A percentile compares a stretch with the other conserved stretches of the same genome.
Conservation (phyloP, 768 basidiomycete genomes). For the Tricholomella constricta region DNA sequence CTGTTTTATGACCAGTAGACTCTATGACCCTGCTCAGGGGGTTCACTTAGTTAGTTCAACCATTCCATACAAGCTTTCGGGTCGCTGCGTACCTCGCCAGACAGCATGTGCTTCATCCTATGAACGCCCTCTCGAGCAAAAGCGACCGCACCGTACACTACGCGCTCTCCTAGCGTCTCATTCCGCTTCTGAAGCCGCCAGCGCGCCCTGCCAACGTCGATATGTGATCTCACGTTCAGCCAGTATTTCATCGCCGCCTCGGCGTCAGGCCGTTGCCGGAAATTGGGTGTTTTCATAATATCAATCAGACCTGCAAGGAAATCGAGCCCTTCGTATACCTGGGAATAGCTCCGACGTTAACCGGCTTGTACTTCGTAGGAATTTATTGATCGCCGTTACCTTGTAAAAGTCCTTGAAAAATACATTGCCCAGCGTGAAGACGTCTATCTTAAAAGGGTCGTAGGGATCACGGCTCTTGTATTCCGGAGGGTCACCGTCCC, state of each 20-base stretch:
- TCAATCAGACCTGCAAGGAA: slow-evolving; percentile 26
- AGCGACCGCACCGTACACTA: too few species aligned
- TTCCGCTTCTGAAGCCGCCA: slow-evolving; percentile 9
- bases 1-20: not conserved
- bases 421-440: too few species aligned
- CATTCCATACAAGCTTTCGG: not conserved
- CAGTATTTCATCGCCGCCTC: slow-evolving; percentile 24
- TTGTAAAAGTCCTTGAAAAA: slow-evolving; percentile 17
- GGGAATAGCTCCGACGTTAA: too few species aligned
- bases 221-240: slow-evolving; percentile 11
- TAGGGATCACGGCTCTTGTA: not conserved
- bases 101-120: too few species aligned
- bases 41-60: too few species aligned
- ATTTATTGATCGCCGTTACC: slow-evolving; percentile 13
- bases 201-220: slow-evolving; percentile 4
- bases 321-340: slow-evolving; percentile 23
- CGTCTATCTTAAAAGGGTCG: not conserved
- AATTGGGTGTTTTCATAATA: slow-evolving; percentile 23
- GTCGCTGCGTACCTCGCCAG: not conserved
- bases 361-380: slow-evolving; percentile 9
- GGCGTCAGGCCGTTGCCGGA: slow-evolving; percentile 23
- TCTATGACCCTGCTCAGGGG: too few species aligned
- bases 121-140: too few species aligned
- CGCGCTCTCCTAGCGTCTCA: too few species aligned
- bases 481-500: slow-evolving; percentile 9